Evolutionary conservation across 495 filamentous ascomycete species (phyloP), one percentile per base, ranked within the genome.

Genomic region (Bryoglossum gracile): DNA sequence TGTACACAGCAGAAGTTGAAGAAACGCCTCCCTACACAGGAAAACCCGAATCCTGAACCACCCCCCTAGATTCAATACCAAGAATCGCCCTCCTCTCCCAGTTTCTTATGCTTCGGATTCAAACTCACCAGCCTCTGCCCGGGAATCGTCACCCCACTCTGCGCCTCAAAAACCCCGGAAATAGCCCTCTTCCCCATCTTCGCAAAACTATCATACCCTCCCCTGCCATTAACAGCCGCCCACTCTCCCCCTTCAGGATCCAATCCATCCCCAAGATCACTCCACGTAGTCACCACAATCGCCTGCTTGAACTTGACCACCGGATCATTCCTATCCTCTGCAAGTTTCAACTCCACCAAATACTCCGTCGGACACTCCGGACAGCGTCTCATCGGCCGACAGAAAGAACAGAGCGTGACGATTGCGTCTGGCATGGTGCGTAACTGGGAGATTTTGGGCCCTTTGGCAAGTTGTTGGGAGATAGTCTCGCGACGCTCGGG

Each of bases 351-450:
- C 55, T 82, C 77, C 46, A 79, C 63, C 21, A 80, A 62, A 51
- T 82, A 82, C 56, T 82, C 78, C 0, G 73, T 70, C 8, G 78
- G 75, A 65, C 78, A 82, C 43, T 76, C 71, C 3, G 76, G 75
- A 53, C 77, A 82, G 26, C 77, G 61, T 11, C 76, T 65, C 65
- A 76, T 75, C 17, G 77, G 77, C 21, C 71, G 62, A 57, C 78
- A 82, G 19, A 69, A 65, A 8, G 66, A 65, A 58, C 78, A 82
- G 4, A 74, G 66, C 13, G 58, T 59, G 11, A 71, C 65, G 23
- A 78, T 62, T 25, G 71, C 63, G 46, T 70, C 67, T 3, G 71
- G 70, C 56, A 73, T 62, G 5, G 22, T 36, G 17, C 43, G 38
- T 3, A 22, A n/a, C 5, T 32, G n/a, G 3, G 38, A 17, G 17